phyloP scores from a whole-genome alignment of 164 flowering plant genomes.

The Stephania yunnanensis region DNA sequence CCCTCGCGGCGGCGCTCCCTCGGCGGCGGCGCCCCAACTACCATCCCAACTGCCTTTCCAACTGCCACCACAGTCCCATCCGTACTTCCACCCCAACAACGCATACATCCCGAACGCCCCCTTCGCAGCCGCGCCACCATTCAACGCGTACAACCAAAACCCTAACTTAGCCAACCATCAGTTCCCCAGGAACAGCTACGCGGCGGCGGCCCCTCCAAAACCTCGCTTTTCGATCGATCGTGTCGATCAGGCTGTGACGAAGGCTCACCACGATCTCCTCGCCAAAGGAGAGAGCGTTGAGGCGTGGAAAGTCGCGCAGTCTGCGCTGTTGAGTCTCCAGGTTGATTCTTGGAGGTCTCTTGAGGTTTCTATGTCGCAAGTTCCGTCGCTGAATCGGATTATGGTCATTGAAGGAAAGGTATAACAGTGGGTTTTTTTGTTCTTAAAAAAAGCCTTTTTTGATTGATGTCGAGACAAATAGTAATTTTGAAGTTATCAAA shows the following conservation, averaged over 20 bases:
- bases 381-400: conserved; percentile 56
- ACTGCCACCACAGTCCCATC: conserved; percentile 2
- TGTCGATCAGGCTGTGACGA: conserved; percentile 40
- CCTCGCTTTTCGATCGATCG: conserved; percentile 19
- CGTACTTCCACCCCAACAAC: conserved; percentile 10
- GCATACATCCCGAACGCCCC: conserved; percentile 1
- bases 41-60: conserved; percentile 16
- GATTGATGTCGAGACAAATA: not conserved
- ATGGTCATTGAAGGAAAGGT: conserved; percentile 72
- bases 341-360: conserved; percentile 63
- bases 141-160: conserved; percentile 5
- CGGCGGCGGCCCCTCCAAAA: not conserved
- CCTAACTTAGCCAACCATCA: conserved; percentile 16
- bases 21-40: conserved; percentile 12
- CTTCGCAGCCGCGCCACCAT: not conserved
- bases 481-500: not conserved
- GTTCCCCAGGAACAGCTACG: not conserved
- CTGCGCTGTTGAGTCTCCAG: conserved; percentile 37
- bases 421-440: not conserved
- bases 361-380: conserved; percentile 60
- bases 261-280: conserved; percentile 37
- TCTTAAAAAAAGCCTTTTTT: not conserved
- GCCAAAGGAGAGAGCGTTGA: conserved; percentile 52
- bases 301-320: conserved; percentile 51
- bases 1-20: conserved; percentile 15